Evolutionary conservation across 768 basidiomycete species (phyloP).

Genomic region (Steccherinum ochraceum): DNA sequence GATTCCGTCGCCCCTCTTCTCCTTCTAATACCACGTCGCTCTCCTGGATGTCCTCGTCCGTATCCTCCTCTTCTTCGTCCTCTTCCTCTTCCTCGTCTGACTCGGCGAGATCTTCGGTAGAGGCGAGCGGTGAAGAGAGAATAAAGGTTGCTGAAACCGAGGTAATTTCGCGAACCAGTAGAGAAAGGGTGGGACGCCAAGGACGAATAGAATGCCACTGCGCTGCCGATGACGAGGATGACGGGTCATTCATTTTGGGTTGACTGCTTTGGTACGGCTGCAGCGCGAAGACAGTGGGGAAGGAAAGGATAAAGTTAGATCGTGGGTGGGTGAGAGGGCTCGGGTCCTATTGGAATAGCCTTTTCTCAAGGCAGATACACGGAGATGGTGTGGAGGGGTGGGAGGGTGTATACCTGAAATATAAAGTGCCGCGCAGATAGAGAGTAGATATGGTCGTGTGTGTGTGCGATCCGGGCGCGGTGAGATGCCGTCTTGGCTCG

Average conservation of each 20-base stretch:
- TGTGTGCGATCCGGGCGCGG: no score
- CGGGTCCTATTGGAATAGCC: neutral
- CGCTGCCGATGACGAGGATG: neutral
- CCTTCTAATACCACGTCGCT: conserved; percentile 14
- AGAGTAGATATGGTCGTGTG: no score
- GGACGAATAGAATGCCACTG: conserved; percentile 73
- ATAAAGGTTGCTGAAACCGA: conserved; percentile 82
- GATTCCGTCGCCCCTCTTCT: neutral
- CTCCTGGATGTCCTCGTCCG: conserved; percentile 10
- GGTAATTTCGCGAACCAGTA: conserved; percentile 73
- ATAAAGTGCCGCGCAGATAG: no score
- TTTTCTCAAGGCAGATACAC: no score
- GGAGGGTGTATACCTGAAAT: no score
- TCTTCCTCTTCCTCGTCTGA: conserved; percentile 11
- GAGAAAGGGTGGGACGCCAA: conserved; percentile 65
- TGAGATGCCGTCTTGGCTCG: no score
- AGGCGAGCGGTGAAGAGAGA: conserved; percentile 43
- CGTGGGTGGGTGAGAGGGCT: neutral
- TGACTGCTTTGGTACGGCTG: neutral
- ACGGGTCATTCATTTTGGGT: conserved; percentile 16
- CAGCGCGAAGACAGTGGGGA: conserved; percentile 8
- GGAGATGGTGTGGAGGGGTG: no score
- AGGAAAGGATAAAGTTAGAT: neutral
- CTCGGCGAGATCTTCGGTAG: conserved; percentile 33
- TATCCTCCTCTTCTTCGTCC: conserved; percentile 29